These are phyloP conservation scores for Penicillium paxilli DNA, from an alignment of 495 filamentous ascomycete genomes.

Conservation along the genomic window DNA sequence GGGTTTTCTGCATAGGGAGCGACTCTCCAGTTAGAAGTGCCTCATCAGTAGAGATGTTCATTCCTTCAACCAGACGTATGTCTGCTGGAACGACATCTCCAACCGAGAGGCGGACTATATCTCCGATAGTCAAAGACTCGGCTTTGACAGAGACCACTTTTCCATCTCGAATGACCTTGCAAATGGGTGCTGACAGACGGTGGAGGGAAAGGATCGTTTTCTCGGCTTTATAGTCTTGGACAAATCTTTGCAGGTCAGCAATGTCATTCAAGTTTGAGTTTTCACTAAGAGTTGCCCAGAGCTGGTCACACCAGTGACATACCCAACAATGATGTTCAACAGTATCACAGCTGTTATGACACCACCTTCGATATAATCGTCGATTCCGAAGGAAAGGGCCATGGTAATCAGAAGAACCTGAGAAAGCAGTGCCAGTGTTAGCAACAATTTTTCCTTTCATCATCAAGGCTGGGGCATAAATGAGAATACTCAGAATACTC, in stretches of 20 bases:
- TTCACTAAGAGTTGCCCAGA: neutral
- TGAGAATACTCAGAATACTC: too few species aligned
- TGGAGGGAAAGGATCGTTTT: conserved; percentile 83
- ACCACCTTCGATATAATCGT: conserved; percentile 80
- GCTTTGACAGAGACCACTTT: conserved; percentile 64
- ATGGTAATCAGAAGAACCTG: conserved; percentile 83
- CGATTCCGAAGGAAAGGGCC: conserved; percentile 76
- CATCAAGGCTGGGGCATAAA: too few species aligned
- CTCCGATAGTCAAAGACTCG: conserved; percentile 76
- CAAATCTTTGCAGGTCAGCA: conserved; percentile 46
- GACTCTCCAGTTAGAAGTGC: conserved; percentile 55
- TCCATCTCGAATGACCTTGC: conserved; percentile 73
- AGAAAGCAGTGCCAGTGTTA: conserved; percentile 10
- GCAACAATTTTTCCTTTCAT: neutral
- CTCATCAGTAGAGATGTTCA: conserved; percentile 75
- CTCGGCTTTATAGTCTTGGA: conserved; percentile 81
- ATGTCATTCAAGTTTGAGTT: neutral
- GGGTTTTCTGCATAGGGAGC: conserved; percentile 62
- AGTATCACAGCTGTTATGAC: conserved; percentile 80
- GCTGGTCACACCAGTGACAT: conserved; percentile 8
- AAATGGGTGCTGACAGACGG: conserved; percentile 75
- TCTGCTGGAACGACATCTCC: conserved; percentile 75
- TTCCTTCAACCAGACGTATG: conserved; percentile 68
- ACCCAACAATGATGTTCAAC: conserved; percentile 74
- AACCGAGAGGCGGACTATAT: conserved; percentile 68